A percentile compares a stretch with the other conserved stretches of the same genome.
These are phyloP conservation scores for Sarcomyxa edulis DNA, from an alignment of 768 basidiomycete genomes.

Conservation along the genomic window DNA sequence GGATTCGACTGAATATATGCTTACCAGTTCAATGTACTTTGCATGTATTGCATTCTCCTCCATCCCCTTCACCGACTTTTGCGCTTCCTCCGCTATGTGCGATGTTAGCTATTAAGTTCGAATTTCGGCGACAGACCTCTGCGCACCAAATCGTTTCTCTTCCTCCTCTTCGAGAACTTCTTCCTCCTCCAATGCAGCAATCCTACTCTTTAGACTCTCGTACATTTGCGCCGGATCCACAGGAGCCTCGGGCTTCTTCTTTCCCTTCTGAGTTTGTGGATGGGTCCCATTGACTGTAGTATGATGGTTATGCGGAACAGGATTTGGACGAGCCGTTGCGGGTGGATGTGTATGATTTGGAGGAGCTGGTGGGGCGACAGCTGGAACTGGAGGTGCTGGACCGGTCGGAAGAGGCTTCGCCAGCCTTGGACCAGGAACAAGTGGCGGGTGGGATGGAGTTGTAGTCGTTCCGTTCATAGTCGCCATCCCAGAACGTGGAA, in stretches of 20 bases:
- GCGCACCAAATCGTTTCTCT: conserved; percentile 70
- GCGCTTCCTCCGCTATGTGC: conserved; percentile 75
- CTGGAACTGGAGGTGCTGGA: conserved; percentile 52
- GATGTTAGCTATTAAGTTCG: conserved; percentile 15
- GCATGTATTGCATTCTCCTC: conserved; percentile 78
- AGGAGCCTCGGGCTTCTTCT: conserved; percentile 69
- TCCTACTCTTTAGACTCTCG: conserved; percentile 82
- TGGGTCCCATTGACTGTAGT: conserved; percentile 39
- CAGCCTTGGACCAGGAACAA: too few species aligned
- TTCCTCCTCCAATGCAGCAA: conserved; percentile 86
- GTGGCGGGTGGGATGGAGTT: conserved; percentile 29
- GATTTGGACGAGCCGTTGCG: conserved; percentile 19
- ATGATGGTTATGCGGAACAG: conserved; percentile 22
- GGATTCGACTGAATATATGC: conserved; percentile 18
- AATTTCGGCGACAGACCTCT: conserved; percentile 4
- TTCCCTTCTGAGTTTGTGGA: conserved; percentile 45
- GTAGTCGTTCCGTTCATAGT: conserved; percentile 46
- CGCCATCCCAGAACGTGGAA: too few species aligned
- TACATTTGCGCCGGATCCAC: conserved; percentile 85
- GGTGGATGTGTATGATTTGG: conserved; percentile 34
- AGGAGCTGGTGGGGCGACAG: conserved; percentile 49
- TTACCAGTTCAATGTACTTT: conserved; percentile 86
- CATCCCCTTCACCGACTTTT: conserved; percentile 79
- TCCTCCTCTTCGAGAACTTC: conserved; percentile 86
- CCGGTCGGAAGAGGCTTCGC: conserved; percentile 9